Conservation (phyloP, 1,284 basidiomycete species). For the Austroboletus niveus region DNA sequence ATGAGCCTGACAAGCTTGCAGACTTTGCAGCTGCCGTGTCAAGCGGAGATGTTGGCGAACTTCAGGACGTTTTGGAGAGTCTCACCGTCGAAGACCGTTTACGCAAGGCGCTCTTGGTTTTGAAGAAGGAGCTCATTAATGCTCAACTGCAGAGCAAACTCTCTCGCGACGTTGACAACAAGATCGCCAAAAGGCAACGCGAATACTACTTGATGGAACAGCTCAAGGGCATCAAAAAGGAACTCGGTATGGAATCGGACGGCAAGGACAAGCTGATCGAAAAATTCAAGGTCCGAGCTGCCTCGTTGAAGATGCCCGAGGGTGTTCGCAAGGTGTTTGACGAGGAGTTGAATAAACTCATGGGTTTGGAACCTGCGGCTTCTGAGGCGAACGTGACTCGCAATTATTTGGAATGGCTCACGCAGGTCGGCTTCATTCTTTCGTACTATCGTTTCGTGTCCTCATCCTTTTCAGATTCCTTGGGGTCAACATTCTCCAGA, state of each 20-base stretch:
- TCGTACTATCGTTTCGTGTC: neutral
- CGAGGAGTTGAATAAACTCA: constrained; percentile 92
- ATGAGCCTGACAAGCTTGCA: constrained; percentile 97
- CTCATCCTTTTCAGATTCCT: constrained; percentile 59
- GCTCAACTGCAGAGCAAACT: constrained; percentile 96
- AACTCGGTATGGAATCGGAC: constrained; percentile 95
- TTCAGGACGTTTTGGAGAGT: constrained; percentile 93
- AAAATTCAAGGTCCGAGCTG: constrained; percentile 92
- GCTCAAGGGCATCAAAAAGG: constrained; percentile 98
- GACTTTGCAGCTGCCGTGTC: constrained; percentile 98
- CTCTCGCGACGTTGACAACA: constrained; percentile 90
- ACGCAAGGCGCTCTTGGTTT: constrained; percentile 86
- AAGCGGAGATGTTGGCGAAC: constrained; percentile 85
- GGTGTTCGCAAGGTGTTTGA: constrained; percentile 93
- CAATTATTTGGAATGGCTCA: constrained; percentile 96
- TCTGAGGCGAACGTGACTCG: constrained; percentile 96
- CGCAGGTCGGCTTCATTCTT: constrained; percentile 53
- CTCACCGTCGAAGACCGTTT: constrained; percentile 87
- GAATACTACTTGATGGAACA: constrained; percentile 99
- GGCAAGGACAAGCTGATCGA: constrained; percentile 98
- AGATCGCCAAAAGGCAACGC: constrained; percentile 95
- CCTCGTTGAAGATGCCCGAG: constrained; percentile 89
- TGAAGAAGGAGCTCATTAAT: constrained; percentile 99
- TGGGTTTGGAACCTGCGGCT: constrained; percentile 88
- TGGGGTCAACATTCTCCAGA: constrained; percentile 97